Evolutionary conservation across 306 rosid species (phyloP).

Genomic region (Gillenia trifoliata): DNA sequence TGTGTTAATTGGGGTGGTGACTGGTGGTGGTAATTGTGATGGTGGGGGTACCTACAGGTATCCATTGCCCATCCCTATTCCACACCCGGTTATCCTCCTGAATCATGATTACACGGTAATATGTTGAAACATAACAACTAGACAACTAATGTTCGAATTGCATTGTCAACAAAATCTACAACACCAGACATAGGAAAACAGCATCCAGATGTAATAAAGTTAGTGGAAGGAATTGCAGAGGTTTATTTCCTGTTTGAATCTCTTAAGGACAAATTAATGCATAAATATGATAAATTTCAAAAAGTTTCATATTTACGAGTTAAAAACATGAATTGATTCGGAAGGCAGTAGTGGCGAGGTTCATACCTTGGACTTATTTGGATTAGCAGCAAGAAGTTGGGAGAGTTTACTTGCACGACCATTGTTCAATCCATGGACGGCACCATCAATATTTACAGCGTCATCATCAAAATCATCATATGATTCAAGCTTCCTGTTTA

Average conservation of each 20-base stretch:
- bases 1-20: no score
- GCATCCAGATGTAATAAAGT: no score
- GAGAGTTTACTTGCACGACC: constrained; percentile 41
- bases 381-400: constrained; percentile 29
- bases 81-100: no score
- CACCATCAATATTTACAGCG: constrained; percentile 30
- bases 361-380: constrained; percentile 60
- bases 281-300: neutral
- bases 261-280: neutral
- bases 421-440: constrained; percentile 18
- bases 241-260: neutral
- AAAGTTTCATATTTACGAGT: neutral
- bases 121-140: no score
- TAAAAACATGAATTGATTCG: neutral
- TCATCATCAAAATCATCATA: constrained; percentile 82
- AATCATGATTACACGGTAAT: no score
- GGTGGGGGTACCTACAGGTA: no score
- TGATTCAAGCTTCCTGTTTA: constrained; percentile 62
- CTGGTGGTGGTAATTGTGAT: no score
- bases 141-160: no score
- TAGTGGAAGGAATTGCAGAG: neutral
- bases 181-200: no score
- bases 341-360: neutral
- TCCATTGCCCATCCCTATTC: no score
- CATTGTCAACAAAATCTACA: no score